Conservation (phyloP, 768 basidiomycete genomes). For the Daedaleopsis sinensis region DNA sequence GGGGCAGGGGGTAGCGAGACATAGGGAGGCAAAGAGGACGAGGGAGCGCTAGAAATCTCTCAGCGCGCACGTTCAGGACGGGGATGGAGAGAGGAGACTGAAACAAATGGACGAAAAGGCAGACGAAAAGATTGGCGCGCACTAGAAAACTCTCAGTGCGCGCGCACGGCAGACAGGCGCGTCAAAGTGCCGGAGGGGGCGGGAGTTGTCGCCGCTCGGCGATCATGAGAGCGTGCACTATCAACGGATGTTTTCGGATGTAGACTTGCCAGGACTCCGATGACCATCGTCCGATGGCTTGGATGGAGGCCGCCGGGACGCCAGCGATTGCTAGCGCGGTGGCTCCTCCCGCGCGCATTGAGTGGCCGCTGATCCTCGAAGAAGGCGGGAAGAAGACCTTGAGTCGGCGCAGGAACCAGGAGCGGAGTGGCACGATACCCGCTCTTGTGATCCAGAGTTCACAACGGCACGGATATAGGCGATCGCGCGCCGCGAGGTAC, state of each 20-base stretch:
- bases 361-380: slow-evolving; percentile 36
- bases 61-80: too few relatives aligned
- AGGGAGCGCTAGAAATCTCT: too few relatives aligned
- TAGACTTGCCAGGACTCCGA: slow-evolving; percentile 37
- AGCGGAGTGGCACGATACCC: slow-evolving; percentile 35
- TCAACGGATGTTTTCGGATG: background rate
- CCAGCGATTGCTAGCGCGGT: slow-evolving; percentile 40
- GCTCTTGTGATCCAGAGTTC: slow-evolving; percentile 37
- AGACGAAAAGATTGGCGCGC: too few relatives aligned
- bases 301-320: slow-evolving; percentile 35
- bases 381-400: slow-evolving; percentile 24
- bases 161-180: too few relatives aligned
- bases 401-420: slow-evolving; percentile 40
- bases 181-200: too few relatives aligned
- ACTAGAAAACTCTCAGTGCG: too few relatives aligned
- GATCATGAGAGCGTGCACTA: too few relatives aligned
- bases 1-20: too few relatives aligned
- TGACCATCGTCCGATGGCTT: slow-evolving; percentile 42
- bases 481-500: slow-evolving; percentile 33
- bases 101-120: too few relatives aligned
- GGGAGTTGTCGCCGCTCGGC: too few relatives aligned
- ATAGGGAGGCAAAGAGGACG: too few relatives aligned
- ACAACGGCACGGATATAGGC: slow-evolving; percentile 27
- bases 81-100: too few relatives aligned
- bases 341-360: slow-evolving; percentile 44